Conservation (phyloP, 1,284 basidiomycete species). For the Boletellus deceptivus region DNA sequence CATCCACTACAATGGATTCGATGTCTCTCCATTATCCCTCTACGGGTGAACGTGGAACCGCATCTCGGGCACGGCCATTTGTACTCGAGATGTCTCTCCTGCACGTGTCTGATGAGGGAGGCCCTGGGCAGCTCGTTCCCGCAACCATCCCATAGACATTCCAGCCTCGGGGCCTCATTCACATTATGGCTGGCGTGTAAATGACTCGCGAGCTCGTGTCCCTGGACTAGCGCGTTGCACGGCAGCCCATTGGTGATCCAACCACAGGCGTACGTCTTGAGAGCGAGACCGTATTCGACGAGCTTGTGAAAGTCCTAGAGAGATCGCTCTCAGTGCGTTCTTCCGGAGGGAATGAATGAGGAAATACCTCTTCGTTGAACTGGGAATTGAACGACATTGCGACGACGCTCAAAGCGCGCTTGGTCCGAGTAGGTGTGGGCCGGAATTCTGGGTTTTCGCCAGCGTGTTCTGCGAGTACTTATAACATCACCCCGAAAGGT, state of each 20-base stretch:
- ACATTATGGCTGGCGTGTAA: conserved; percentile 14
- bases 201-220: conserved; percentile 19
- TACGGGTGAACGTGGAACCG: conserved; percentile 17
- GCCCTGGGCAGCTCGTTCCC: conserved; percentile 13
- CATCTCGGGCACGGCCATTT: conserved; percentile 26
- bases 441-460: not conserved
- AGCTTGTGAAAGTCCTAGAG: conserved; percentile 13
- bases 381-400: conserved; percentile 12
- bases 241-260: conserved; percentile 12
- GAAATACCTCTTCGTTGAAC: conserved; percentile 20
- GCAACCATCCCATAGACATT: conserved; percentile 19
- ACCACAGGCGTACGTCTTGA: conserved; percentile 6
- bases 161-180: not conserved
- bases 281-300: conserved; percentile 4
- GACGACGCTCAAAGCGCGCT: not conserved
- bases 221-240: conserved; percentile 10
- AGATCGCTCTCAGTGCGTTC: not conserved
- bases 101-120: conserved; percentile 19
- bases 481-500: no score
- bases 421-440: not conserved
- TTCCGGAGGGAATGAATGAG: not conserved
- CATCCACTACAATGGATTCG: conserved; percentile 7
- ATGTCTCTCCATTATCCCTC: conserved; percentile 16
- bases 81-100: conserved; percentile 22
- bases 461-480: not conserved